phyloP scores from a whole-genome alignment of 371 early-diverging fungal genomes.

The Smittium culicis region DNA sequence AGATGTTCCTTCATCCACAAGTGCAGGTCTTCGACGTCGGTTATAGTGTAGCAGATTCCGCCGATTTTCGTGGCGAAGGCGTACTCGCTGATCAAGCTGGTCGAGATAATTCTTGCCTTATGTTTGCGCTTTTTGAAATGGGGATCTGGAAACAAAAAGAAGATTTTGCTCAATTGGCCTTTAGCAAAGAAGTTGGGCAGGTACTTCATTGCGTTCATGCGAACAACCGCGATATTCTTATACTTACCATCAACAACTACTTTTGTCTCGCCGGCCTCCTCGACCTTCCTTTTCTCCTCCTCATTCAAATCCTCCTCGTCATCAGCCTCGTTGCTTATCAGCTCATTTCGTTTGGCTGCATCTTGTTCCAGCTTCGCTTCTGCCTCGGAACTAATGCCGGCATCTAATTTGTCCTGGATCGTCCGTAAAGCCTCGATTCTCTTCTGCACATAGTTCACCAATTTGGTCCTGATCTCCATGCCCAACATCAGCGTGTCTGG shows the following conservation, averaged over 20 bases:
- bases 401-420: constrained; percentile 36
- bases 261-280: constrained; percentile 26
- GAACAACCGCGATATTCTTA: constrained; percentile 87
- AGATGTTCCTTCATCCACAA: constrained; percentile 93
- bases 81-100: constrained; percentile 82
- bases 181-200: constrained; percentile 95
- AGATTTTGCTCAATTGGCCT: constrained; percentile 43
- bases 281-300: constrained; percentile 19
- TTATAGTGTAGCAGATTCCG: constrained; percentile 90
- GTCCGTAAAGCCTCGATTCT: constrained; percentile 75
- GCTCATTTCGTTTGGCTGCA: constrained; percentile 21
- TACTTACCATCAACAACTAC: constrained; percentile 50
- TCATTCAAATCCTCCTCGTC: constrained; percentile 8
- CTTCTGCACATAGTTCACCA: constrained; percentile 85
- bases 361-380: constrained; percentile 17
- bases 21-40: constrained; percentile 86
- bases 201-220: constrained; percentile 99
- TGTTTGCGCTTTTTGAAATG: constrained; percentile 99
- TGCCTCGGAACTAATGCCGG: not conserved
- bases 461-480: constrained; percentile 98
- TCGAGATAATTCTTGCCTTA: constrained; percentile 92
- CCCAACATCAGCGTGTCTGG: constrained; percentile 89
- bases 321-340: constrained; percentile 21
- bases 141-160: constrained; percentile 95
- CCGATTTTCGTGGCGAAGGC: constrained; percentile 80